These are phyloP conservation scores for Erythrophleum fordii DNA, from an alignment of 306 rosid genomes.

Conservation along the genomic window DNA sequence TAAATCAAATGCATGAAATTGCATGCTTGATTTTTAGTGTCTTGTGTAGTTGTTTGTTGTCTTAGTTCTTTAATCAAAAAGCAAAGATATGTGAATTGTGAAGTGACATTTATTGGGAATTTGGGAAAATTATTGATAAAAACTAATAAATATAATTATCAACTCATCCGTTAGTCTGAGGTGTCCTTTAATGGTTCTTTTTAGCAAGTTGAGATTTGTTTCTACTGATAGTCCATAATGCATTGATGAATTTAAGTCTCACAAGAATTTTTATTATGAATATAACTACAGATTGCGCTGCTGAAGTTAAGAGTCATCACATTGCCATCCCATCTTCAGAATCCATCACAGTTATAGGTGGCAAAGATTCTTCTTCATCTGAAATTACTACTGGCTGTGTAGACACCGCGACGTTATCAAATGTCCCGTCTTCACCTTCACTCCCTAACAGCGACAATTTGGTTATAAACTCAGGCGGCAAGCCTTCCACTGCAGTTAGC, in stretches of 20 bases:
- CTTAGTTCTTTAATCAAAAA: too few species aligned
- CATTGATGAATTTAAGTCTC: background rate
- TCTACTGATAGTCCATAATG: background rate
- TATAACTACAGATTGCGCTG: background rate
- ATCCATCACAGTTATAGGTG: conserved; percentile 2
- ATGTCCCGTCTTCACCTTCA: background rate
- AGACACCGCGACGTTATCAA: background rate
- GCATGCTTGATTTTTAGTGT: background rate
- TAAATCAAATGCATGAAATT: background rate
- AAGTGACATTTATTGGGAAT: background rate
- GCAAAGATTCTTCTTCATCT: conserved; percentile 17
- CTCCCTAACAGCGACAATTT: conserved; percentile 5
- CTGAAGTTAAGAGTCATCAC: background rate
- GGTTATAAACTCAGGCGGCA: conserved; percentile 15
- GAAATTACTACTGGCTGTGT: conserved; percentile 8
- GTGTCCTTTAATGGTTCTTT: background rate
- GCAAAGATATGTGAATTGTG: too few species aligned
- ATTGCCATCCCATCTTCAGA: conserved; percentile 18
- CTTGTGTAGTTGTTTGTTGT: background rate
- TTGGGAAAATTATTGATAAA: background rate
- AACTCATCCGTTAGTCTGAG: background rate
- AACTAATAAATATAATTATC: background rate
- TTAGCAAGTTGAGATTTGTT: background rate
- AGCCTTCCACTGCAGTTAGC: conserved; percentile 22
- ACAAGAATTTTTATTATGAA: background rate